Conservation (phyloP, 768 basidiomycete genomes). For the Lentinula detonsa region DNA sequence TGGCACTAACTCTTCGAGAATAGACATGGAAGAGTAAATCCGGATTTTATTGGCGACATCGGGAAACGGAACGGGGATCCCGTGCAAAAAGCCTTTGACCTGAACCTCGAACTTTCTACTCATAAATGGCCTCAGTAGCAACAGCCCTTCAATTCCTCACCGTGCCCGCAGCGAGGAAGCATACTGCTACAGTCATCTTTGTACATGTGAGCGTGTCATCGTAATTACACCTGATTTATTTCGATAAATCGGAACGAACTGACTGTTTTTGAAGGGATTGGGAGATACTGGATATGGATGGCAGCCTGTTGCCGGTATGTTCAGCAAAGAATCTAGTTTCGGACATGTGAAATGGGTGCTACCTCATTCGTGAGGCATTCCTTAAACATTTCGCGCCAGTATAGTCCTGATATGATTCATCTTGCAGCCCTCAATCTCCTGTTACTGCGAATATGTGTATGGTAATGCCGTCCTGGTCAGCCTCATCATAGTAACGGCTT, state of each 20-base stretch:
- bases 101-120: background rate
- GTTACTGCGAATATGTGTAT: conserved; percentile 75
- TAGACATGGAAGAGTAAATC: background rate
- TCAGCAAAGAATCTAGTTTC: conserved; percentile 47
- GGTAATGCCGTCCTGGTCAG: conserved; percentile 72
- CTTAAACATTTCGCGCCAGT: background rate
- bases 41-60: background rate
- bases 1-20: background rate
- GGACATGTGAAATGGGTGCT: conserved; percentile 87
- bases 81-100: background rate
- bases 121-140: conserved; percentile 1
- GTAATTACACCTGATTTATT: conserved; percentile 1
- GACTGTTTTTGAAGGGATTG: conserved; percentile 45
- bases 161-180: conserved; percentile 50
- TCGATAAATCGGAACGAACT: background rate
- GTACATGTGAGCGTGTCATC: conserved; percentile 59
- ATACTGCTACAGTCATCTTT: conserved; percentile 87
- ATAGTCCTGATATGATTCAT: background rate
- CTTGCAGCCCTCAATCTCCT: conserved; percentile 41
- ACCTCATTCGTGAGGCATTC: conserved; percentile 63
- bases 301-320: conserved; percentile 68
- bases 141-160: conserved; percentile 41
- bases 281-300: conserved; percentile 74
- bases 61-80: background rate
- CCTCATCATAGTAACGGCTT: background rate